Conservation (phyloP, 2,329 filamentous ascomycete species). For the Cladobotryum protrusum region DNA sequence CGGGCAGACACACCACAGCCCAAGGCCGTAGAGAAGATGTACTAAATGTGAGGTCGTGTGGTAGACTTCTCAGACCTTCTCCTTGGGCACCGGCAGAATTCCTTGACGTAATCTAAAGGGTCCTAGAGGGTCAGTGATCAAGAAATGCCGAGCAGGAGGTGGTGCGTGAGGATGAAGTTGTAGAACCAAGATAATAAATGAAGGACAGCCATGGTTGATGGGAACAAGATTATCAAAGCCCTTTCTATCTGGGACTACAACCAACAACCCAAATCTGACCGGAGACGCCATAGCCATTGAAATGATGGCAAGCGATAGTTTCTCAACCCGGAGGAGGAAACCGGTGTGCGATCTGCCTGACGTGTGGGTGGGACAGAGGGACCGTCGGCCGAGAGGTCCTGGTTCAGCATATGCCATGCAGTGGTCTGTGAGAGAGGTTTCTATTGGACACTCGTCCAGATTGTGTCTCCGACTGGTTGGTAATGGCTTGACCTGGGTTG, state of each 20-base stretch:
- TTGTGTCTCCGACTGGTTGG: slow-evolving; percentile 11
- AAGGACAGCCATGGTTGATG: background rate
- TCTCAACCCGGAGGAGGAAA: slow-evolving; percentile 4
- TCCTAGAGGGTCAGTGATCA: too few relatives aligned
- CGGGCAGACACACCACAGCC: slow-evolving; percentile 8
- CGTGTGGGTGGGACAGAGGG: slow-evolving; percentile 12
- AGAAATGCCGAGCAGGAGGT: too few relatives aligned
- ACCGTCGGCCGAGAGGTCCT: slow-evolving; percentile 4
- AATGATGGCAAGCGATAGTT: slow-evolving; percentile 4
- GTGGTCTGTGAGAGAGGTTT: slow-evolving; percentile 7
- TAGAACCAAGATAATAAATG: too few relatives aligned
- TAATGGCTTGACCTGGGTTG: slow-evolving; percentile 3
- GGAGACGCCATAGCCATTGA: slow-evolving; percentile 1
- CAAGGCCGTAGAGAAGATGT: background rate
- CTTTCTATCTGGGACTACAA: background rate
- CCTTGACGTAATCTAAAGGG: too few relatives aligned
- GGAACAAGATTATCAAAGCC: background rate
- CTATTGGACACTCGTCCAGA: slow-evolving; percentile 8
- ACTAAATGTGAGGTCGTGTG: too few relatives aligned
- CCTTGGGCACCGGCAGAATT: too few relatives aligned
- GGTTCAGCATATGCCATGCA: slow-evolving; percentile 9
- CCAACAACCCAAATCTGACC: background rate
- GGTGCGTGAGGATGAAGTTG: too few relatives aligned
- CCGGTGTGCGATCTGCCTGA: slow-evolving; percentile 12
- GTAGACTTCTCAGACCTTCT: too few relatives aligned